Percentiles rank a stretch among this genome's conserved stretches.
Evolutionary conservation across 176 grass and related monocot species (phyloP).

Genomic region (Juncus effusus): DNA sequence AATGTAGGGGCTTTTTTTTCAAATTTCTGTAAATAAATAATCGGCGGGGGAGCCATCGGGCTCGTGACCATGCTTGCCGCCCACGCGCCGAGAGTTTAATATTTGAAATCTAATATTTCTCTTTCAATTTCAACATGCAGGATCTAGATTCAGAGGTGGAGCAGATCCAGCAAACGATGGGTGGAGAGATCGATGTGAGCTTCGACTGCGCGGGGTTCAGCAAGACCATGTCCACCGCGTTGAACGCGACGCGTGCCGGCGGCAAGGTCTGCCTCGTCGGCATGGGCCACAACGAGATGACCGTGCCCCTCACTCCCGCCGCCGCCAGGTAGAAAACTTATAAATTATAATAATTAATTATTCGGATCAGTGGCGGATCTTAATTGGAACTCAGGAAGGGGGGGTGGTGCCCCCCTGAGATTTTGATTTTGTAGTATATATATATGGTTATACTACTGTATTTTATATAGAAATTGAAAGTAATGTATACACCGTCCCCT

Average conservation of each 20-base stretch:
- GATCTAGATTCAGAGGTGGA: constrained; percentile 51
- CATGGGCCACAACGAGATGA: constrained; percentile 94
- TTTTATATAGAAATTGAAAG: too few relatives aligned
- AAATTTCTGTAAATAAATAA: constrained; percentile 29
- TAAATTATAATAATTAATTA: too few relatives aligned
- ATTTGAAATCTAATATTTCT: too few relatives aligned
- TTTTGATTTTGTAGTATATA: too few relatives aligned
- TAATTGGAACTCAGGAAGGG: too few relatives aligned
- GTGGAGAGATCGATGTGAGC: constrained; percentile 57
- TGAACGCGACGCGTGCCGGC: constrained; percentile 58
- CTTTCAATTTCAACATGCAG: neutral
- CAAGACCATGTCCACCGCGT: constrained; percentile 85
- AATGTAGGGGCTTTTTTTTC: neutral
- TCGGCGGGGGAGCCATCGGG: constrained; percentile 78
- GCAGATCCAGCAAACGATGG: constrained; percentile 49
- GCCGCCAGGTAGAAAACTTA: constrained; percentile 35
- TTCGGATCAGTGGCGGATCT: too few relatives aligned
- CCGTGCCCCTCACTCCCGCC: constrained; percentile 76
- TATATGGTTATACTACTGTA: too few relatives aligned
- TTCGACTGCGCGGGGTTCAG: constrained; percentile 82
- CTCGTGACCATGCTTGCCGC: constrained; percentile 66
- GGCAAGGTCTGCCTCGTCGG: constrained; percentile 81
- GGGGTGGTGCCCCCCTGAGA: too few relatives aligned
- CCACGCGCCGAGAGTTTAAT: constrained; percentile 11
- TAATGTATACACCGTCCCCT: too few relatives aligned